A percentile compares a stretch with the other conserved stretches of the same genome.
Conservation (phyloP, 1,284 basidiomycete species). For the Ustilago hordei region DNA sequence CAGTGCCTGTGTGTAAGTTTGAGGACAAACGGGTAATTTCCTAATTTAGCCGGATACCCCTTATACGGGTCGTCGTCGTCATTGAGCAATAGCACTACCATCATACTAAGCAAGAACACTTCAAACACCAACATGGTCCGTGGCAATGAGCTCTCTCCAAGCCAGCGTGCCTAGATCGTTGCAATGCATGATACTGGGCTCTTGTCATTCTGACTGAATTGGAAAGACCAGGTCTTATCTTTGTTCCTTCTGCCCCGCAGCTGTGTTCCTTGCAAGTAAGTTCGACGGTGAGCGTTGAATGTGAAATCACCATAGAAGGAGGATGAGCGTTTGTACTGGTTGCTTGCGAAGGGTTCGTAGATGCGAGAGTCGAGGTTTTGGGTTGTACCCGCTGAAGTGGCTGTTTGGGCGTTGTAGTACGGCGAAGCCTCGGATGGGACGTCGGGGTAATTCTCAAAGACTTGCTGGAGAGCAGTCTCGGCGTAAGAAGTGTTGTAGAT, state of each 20-base stretch:
- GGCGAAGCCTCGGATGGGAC: slow-evolving; percentile 27
- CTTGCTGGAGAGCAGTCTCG: slow-evolving; percentile 25
- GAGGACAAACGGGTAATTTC: too few species aligned
- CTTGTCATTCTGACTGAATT: slow-evolving; percentile 42
- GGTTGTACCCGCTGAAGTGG: slow-evolving; percentile 26
- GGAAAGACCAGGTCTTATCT: slow-evolving; percentile 28
- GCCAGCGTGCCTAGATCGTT: too few species aligned
- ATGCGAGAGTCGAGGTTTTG: slow-evolving; percentile 12
- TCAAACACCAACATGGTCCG: too few species aligned
- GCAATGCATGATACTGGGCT: too few species aligned
- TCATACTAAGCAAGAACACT: too few species aligned
- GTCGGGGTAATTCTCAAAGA: slow-evolving; percentile 39
- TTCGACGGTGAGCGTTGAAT: slow-evolving; percentile 37
- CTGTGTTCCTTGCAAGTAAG: slow-evolving; percentile 18
- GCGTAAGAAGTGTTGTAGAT: slow-evolving; percentile 46
- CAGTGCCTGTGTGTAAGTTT: too few species aligned
- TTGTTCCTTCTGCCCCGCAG: slow-evolving; percentile 16
- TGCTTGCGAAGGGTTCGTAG: slow-evolving; percentile 23
- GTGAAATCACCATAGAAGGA: slow-evolving; percentile 45
- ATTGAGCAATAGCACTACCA: too few species aligned
- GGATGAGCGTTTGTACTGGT: slow-evolving; percentile 37
- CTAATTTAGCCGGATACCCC: too few species aligned
- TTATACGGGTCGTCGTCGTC: too few species aligned
- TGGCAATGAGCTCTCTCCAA: too few species aligned
- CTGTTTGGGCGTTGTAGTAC: slow-evolving; percentile 36